Base-by-base conservation (phyloP, 345 rosid genomes). In the Bruguiera gymnorhiza region DNA sequence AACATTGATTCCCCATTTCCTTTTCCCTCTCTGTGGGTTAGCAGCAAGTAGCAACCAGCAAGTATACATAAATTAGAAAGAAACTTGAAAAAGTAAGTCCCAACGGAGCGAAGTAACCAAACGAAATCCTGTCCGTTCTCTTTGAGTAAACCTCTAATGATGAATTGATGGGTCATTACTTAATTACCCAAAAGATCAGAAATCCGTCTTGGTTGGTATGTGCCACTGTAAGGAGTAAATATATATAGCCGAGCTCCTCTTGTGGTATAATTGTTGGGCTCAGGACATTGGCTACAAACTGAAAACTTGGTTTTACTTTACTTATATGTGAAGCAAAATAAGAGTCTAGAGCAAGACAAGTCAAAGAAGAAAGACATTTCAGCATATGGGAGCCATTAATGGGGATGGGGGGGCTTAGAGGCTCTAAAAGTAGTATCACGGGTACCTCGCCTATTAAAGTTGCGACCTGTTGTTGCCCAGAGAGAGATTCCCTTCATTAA, bases 401-500 rank as follows among this genome's bases (percentile, higher is more conserved):
- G 10, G 37, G 37, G 37, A 1, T 0, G 1, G 36, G 36, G 37
- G 37, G 37, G 2, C 1, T 54, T 43, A 57, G 43, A 46, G 59
- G 37, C 27, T 9, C 39, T 29, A 60, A 46, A 39, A 60, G 21
- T 6, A 27, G 54, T 20, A 37, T 56, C 62, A 36, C 58, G 64
- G 63, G 65, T 46, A 43, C 43, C 59, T 52, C 62, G 68, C 66
- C 50, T 71, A 66, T 77, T 71, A 68, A 79, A 77, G 76, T 60
- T 50, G 75, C 57, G 3, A 72, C 58, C 78, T 57, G 70, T 73
- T 61, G 65, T n/a, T 66, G 60, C 60, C 37, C 78, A 60, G 71
- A 39, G 81, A 76, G 83, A 84, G 87, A 84, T 84, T 82, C 88
- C 87, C 74, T 78, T 62, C 69, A 71, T 81, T 43, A 77, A 81